Base-by-base conservation (phyloP, 2,329 filamentous ascomycete genomes). In the Endoconidiophora polonica region DNA sequence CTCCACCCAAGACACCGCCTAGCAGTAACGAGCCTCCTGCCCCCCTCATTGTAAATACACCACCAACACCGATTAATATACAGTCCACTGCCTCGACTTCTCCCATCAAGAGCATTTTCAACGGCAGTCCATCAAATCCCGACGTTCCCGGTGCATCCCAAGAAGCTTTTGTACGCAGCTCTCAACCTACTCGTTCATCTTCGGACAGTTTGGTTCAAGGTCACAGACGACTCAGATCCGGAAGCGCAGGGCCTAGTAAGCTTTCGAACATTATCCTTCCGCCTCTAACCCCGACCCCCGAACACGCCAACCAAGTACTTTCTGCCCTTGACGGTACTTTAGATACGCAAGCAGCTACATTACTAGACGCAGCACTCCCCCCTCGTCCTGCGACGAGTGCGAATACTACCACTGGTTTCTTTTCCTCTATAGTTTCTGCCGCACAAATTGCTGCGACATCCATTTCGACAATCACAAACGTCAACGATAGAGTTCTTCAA, bases 371-470 rank as follows among this genome's bases (percentile, higher is more conserved):
- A 10, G 12, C 29, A 33, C 44, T 47, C 37, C 50, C 14, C 29
- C 48, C 14, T 9, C 33, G 49, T 14, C 37, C 49, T 9, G 49
- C 43, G 10, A 50, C 49, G 6, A 50, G 47, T 33, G 40, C 49
- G 18, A 50, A 41, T 44, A 24, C 74, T 26, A 72, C 76, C 49
- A 69, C 74, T 37, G 81, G 87, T 1, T 96, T 98, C 68, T 96
- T 98, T 65, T 94, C 86, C 3, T 88, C 85, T 23, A 84, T 98
- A 60, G 78, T 98, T 56, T 90, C 86, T 39, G 90, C 83, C 43
- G 91, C 91, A 16, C 90, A 96, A 64, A 95, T 83, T 72, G 90
- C 90, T 41, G 87, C 88, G 12, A 86, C 70, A 56, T 45, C 48
- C 12, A 36, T 18, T 5, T 48, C 48, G 5, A n/a, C 23, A 44